These are phyloP conservation scores for Zopfochytrium polystomum DNA, from an alignment of 371 early-diverging fungal genomes.

Conservation along the genomic window DNA sequence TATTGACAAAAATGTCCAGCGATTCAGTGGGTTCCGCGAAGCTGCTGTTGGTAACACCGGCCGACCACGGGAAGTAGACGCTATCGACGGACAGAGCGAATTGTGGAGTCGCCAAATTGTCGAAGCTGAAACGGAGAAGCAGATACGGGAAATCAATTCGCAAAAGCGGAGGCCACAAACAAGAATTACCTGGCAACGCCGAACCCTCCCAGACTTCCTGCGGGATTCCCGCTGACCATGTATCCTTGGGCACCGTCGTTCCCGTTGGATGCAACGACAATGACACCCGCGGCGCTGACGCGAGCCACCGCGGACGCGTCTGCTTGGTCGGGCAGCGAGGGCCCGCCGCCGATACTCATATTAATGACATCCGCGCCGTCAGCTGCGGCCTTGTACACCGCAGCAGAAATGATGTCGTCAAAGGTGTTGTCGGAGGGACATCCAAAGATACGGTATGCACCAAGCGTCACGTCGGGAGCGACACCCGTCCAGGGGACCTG, in stretches of 20 bases:
- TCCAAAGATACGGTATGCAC: conserved; percentile 49
- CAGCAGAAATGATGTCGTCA: too few species aligned
- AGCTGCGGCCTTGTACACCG: too few species aligned
- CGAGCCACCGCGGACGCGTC: conserved; percentile 1
- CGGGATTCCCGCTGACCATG: too few species aligned
- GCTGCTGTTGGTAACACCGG: conserved; percentile 8
- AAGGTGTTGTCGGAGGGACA: conserved; percentile 64
- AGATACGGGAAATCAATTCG: too few species aligned
- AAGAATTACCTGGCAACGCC: conserved; percentile 62
- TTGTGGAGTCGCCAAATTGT: conserved; percentile 1
- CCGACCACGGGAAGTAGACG: background rate
- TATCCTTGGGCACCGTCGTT: too few species aligned
- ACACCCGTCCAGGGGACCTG: conserved; percentile 30
- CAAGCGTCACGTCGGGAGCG: conserved; percentile 40
- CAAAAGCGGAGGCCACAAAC: conserved; percentile 63
- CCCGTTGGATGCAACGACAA: conserved; percentile 52
- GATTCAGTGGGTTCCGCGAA: conserved; percentile 2
- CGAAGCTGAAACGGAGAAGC: conserved; percentile 12
- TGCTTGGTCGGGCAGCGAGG: conserved; percentile 43
- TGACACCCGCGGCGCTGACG: too few species aligned
- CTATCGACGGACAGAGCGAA: background rate
- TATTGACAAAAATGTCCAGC: background rate
- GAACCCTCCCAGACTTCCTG: too few species aligned
- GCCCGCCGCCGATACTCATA: conserved; percentile 66
- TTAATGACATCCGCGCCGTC: too few species aligned